phyloP scores from a whole-genome alignment of 1,139 yeast species.

The Yamadazyma spencermartinsiae region DNA sequence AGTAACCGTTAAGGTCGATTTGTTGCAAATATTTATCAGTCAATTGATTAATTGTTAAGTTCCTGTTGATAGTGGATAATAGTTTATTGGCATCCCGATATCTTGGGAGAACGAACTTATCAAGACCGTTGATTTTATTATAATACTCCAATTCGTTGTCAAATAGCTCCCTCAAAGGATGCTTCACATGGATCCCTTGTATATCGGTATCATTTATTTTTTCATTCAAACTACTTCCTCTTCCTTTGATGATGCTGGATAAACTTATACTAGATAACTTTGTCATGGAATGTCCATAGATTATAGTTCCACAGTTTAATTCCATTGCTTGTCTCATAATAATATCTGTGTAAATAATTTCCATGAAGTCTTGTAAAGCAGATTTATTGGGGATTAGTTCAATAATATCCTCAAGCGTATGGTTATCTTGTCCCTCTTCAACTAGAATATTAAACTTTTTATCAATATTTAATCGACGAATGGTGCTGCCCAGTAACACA shows the following conservation, averaged over 20 bases:
- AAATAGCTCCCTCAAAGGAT: conserved; percentile 76
- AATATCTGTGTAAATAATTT: conserved; percentile 50
- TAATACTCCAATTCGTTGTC: conserved; percentile 65
- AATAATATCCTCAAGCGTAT: conserved; percentile 28
- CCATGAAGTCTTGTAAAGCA: conserved; percentile 60
- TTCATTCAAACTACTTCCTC: conserved; percentile 69
- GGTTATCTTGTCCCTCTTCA: conserved; percentile 9
- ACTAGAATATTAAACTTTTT: conserved; percentile 29
- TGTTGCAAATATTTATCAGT: conserved; percentile 70
- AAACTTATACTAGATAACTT: conserved; percentile 77
- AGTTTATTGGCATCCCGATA: conserved; percentile 16
- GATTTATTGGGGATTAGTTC: conserved; percentile 49
- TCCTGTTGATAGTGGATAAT: conserved; percentile 49
- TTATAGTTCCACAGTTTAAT: conserved; percentile 51
- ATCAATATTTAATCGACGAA: conserved; percentile 28
- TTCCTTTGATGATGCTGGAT: conserved; percentile 83
- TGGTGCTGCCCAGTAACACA: conserved; percentile 26
- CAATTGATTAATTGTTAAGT: conserved; percentile 79
- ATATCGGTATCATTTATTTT: conserved; percentile 48
- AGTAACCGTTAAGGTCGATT: conserved; percentile 74
- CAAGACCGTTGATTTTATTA: conserved; percentile 34
- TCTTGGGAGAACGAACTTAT: conserved; percentile 9
- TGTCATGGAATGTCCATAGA: conserved; percentile 83
- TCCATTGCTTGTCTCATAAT: conserved; percentile 49
- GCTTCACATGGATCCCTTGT: conserved; percentile 44